phyloP scores from a whole-genome alignment of 306 rosid genomes.

The Quercus engelmannii region DNA sequence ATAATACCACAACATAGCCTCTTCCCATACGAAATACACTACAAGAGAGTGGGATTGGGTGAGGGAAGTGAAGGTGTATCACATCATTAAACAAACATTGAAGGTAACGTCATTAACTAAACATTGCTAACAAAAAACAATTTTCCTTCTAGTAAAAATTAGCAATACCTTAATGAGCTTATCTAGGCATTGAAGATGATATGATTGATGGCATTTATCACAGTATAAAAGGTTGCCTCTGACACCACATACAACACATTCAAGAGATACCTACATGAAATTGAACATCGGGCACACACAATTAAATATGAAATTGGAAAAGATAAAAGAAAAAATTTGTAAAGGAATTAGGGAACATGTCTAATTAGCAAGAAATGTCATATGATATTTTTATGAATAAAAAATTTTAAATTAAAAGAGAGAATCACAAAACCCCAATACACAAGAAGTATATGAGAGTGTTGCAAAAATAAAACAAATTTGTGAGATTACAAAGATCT shows the following conservation, averaged over 20 bases:
- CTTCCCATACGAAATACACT: slow-evolving; percentile 26
- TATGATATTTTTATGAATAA: background rate
- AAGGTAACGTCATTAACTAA: background rate
- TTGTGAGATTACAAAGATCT: too few relatives aligned
- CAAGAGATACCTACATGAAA: background rate
- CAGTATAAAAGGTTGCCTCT: slow-evolving; percentile 5
- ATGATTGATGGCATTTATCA: slow-evolving; percentile 2
- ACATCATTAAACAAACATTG: background rate
- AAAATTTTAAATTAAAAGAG: too few relatives aligned
- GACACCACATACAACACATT: slow-evolving; percentile 3
- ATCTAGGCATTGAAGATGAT: slow-evolving; percentile 9
- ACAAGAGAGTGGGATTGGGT: background rate
- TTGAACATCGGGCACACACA: background rate
- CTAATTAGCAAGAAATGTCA: background rate
- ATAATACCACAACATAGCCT: slow-evolving; percentile 8
- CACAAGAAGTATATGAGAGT: background rate
- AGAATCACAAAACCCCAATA: too few relatives aligned
- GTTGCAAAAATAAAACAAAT: too few relatives aligned
- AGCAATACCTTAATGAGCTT: background rate
- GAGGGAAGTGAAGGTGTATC: background rate
- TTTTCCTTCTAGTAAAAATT: background rate
- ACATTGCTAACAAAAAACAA: background rate
- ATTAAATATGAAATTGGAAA: background rate
- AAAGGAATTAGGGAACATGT: background rate
- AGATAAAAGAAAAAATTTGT: background rate